These are phyloP conservation scores for Pseudogymnoascus sp. DNA, from an alignment of 2,329 filamentous ascomycete genomes.

Conservation along the genomic window DNA sequence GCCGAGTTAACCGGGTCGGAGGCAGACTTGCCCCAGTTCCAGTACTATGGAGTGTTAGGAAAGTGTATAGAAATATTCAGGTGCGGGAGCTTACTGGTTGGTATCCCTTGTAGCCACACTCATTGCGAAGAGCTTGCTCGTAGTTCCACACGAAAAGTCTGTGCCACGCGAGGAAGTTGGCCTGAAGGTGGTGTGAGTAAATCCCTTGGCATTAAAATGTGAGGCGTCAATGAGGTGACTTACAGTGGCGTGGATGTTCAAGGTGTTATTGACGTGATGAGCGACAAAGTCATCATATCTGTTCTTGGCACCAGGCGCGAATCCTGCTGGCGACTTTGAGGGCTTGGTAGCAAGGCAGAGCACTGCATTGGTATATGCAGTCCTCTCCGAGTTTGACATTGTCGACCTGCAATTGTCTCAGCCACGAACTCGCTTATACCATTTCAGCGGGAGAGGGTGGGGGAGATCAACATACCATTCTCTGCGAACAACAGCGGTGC, in stretches of 20 bases:
- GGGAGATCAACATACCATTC: slow-evolving; percentile 36
- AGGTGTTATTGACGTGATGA: slow-evolving; percentile 33
- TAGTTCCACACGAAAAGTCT: slow-evolving; percentile 37
- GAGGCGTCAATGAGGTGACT: neutral
- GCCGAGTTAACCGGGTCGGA: slow-evolving; percentile 42
- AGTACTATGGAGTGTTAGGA: slow-evolving; percentile 15
- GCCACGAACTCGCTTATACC: neutral
- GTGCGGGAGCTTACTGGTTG: slow-evolving; percentile 43
- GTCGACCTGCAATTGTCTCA: slow-evolving; percentile 19
- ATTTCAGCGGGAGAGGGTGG: neutral
- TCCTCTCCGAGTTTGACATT: slow-evolving; percentile 20
- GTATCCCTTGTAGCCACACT: slow-evolving; percentile 40
- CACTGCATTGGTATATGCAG: slow-evolving; percentile 32
- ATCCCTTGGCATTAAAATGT: neutral
- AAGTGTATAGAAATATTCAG: slow-evolving; percentile 29
- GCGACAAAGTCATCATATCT: slow-evolving; percentile 38
- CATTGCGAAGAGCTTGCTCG: slow-evolving; percentile 36
- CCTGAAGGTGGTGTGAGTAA: slow-evolving; percentile 13
- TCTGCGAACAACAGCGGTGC: slow-evolving; percentile 35
- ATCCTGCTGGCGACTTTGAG: slow-evolving; percentile 27
- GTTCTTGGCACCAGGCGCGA: slow-evolving; percentile 31
- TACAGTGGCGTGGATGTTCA: slow-evolving; percentile 31
- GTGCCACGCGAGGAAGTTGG: slow-evolving; percentile 39
- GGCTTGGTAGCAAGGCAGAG: slow-evolving; percentile 29
- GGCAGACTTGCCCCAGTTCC: slow-evolving; percentile 18